Evolutionary conservation across 768 basidiomycete species (phyloP).

Genomic region (Pulveroboletus frians): DNA sequence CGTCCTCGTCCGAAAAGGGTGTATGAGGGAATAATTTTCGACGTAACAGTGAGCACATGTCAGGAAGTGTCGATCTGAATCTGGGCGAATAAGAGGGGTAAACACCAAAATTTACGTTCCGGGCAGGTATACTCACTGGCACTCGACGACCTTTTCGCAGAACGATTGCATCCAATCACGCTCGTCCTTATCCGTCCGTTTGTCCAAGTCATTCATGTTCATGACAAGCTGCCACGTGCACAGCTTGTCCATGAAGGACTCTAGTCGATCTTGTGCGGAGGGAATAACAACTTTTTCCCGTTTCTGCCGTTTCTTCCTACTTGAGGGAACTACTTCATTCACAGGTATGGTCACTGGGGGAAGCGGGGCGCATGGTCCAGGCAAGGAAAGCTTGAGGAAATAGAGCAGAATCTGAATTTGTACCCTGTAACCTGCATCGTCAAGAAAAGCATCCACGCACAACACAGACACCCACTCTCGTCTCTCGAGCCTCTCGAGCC

Average conservation of each 20-base stretch:
- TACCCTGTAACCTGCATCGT: constrained; percentile 40
- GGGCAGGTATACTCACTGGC: constrained; percentile 40
- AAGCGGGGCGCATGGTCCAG: constrained; percentile 36
- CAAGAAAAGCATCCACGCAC: background rate
- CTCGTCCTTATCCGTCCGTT: constrained; percentile 23
- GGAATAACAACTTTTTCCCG: constrained; percentile 20
- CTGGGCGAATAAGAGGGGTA: constrained; percentile 30
- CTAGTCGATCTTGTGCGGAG: constrained; percentile 48
- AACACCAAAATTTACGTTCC: background rate
- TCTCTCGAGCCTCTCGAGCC: constrained; percentile 63
- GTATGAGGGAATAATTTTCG: constrained; percentile 63
- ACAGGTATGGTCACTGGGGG: constrained; percentile 24
- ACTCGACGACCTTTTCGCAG: constrained; percentile 61
- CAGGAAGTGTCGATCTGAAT: constrained; percentile 50
- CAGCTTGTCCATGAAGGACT: constrained; percentile 73
- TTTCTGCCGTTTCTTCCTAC: constrained; percentile 29
- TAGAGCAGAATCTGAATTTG: constrained; percentile 74
- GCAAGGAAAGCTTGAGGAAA: constrained; percentile 58
- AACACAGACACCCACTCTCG: constrained; percentile 47
- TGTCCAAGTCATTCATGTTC: constrained; percentile 35
- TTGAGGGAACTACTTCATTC: constrained; percentile 24
- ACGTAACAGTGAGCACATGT: constrained; percentile 51
- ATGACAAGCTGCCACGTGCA: constrained; percentile 68
- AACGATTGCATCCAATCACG: constrained; percentile 76
- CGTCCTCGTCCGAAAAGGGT: constrained; percentile 48